A percentile compares a stretch with the other conserved stretches of the same genome.
phyloP scores from a whole-genome alignment of 192 early-diverging fungal genomes.

The Glomus cerebriforme region DNA sequence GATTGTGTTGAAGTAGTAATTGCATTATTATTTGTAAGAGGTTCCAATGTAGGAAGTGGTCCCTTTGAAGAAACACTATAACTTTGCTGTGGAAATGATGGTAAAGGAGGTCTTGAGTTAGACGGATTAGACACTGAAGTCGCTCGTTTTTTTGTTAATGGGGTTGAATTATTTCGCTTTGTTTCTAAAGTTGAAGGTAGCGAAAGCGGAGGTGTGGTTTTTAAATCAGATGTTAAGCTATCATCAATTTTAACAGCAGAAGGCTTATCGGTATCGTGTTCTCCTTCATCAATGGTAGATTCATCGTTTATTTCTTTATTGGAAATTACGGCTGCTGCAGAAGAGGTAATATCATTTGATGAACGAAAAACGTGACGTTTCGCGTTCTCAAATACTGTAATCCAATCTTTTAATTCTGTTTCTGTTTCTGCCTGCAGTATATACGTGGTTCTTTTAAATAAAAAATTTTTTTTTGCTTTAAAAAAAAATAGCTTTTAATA shows the following conservation, averaged over 20 bases:
- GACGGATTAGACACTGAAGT: background rate
- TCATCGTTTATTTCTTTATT: conserved; percentile 31
- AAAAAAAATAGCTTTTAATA: background rate
- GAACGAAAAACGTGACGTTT: conserved; percentile 45
- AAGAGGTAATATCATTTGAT: conserved; percentile 38
- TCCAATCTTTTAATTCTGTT: conserved; percentile 69
- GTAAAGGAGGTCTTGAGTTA: background rate
- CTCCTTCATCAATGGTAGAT: background rate
- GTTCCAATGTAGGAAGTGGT: background rate
- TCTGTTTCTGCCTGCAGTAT: conserved; percentile 70
- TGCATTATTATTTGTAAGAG: background rate
- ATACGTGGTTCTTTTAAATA: conserved; percentile 42
- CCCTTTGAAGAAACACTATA: background rate
- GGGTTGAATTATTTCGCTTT: background rate
- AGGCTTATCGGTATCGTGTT: conserved; percentile 9
- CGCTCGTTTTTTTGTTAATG: background rate
- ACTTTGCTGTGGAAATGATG: background rate
- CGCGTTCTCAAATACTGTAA: conserved; percentile 59
- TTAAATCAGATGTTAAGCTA: background rate
- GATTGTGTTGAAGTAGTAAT: background rate
- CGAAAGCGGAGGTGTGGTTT: background rate
- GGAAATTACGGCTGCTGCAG: conserved; percentile 32
- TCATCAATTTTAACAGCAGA: background rate
- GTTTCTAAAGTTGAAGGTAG: background rate
- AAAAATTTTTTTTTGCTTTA: background rate